These are phyloP conservation scores for Crithidia expoeki DNA, from an alignment of 208 protist species.

Conservation along the genomic window DNA sequence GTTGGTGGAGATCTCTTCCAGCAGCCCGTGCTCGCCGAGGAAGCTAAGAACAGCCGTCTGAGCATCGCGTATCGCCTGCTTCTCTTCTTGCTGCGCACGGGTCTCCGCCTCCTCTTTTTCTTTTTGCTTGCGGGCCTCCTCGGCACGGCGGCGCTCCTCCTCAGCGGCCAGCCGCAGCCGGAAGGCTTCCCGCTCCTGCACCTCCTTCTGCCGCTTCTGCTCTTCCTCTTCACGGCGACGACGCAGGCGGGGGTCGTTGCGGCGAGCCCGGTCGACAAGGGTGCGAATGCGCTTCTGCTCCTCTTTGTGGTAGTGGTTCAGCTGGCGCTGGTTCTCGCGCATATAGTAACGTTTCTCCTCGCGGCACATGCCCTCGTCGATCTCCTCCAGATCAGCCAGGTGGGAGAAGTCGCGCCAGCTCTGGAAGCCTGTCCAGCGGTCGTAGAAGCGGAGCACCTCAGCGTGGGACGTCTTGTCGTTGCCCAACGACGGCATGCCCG, in stretches of 20 bases:
- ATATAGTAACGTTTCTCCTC: conserved; percentile 98
- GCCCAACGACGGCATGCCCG: conserved; percentile 79
- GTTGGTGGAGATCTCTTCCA: conserved; percentile 72
- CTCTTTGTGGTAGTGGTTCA: conserved; percentile 79
- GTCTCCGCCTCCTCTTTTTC: conserved; percentile 53
- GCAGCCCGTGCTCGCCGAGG: conserved; percentile 47
- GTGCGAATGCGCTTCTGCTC: conserved; percentile 90
- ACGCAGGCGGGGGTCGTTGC: conserved; percentile 93
- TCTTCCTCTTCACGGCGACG: conserved; percentile 83
- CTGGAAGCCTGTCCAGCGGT: conserved; percentile 94
- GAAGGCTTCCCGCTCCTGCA: conserved; percentile 70
- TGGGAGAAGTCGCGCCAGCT: conserved; percentile 97
- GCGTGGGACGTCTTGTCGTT: conserved; percentile 58
- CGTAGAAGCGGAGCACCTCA: conserved; percentile 94
- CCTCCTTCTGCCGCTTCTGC: conserved; percentile 59
- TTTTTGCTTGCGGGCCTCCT: conserved; percentile 42
- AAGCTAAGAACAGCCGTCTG: conserved; percentile 51
- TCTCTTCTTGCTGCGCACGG: conserved; percentile 37
- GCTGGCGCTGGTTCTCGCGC: conserved; percentile 94
- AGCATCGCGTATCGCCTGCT: conserved; percentile 59
- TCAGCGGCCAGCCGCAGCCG: conserved; percentile 72
- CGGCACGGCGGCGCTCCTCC: conserved; percentile 60
- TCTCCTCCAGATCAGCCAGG: conserved; percentile 92
- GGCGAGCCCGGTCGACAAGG: conserved; percentile 90
- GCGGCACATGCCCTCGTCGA: conserved; percentile 91